Percentiles rank a stretch among this genome's conserved stretches.
Evolutionary conservation across 345 rosid genomes (phyloP).

Genomic region (Eucalyptus curtisii): DNA sequence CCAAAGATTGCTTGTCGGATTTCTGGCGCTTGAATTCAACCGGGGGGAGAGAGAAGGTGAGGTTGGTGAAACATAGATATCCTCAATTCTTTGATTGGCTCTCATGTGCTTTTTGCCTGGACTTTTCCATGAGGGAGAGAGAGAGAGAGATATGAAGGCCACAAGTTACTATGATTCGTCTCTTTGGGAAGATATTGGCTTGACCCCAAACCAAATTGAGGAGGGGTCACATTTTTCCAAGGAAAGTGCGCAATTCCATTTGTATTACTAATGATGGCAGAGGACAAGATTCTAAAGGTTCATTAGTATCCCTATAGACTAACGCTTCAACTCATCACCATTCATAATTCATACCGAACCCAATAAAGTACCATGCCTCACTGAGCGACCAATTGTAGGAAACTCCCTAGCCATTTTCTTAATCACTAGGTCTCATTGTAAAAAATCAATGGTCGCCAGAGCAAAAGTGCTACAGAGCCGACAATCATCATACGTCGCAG

Average conservation of each 20-base stretch:
- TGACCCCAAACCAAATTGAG: not conserved
- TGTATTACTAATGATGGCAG: not conserved
- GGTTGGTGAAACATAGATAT: not conserved
- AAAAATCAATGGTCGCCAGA: rapidly evolving
- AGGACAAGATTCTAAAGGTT: not conserved
- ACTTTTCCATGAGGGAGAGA: not conserved
- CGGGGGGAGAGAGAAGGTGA: not conserved
- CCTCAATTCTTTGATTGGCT: not conserved
- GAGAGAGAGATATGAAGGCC: not conserved
- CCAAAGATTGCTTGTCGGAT: not conserved
- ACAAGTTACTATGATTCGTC: not conserved
- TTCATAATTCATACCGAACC: not conserved
- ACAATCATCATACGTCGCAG: rapidly evolving
- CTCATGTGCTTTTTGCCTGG: not conserved
- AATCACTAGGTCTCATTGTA: not conserved
- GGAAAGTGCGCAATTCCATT: not conserved
- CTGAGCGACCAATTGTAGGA: not conserved
- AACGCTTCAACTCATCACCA: not conserved
- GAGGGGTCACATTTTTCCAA: not conserved
- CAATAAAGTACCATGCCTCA: not conserved
- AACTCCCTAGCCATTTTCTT: not conserved
- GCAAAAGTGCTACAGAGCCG: not conserved
- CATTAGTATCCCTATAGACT: not conserved
- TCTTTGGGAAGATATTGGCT: not conserved
- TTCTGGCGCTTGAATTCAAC: not conserved